Evolutionary conservation across 805 yeast species (phyloP).

Genomic region (Myxozyma nipponensis): DNA sequence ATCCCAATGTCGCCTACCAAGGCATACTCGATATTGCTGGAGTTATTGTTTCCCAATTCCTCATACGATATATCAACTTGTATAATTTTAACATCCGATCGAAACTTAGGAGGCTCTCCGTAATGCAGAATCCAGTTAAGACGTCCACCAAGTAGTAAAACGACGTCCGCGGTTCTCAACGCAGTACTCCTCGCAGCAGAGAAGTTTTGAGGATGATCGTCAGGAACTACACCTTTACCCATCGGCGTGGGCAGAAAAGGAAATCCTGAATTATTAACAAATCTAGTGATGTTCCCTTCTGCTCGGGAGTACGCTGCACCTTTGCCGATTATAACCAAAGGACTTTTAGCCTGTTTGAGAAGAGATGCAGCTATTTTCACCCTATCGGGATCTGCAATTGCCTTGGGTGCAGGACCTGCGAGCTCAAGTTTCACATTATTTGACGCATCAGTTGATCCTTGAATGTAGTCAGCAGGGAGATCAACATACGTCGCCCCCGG

Average conservation of each 20-base stretch:
- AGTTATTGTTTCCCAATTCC: slow-evolving; percentile 48
- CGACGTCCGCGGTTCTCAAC: slow-evolving; percentile 53
- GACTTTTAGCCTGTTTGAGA: slow-evolving; percentile 41
- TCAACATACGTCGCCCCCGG: slow-evolving; percentile 65
- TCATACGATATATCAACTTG: slow-evolving; percentile 56
- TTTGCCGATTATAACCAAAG: slow-evolving; percentile 62
- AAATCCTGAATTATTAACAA: slow-evolving; percentile 44
- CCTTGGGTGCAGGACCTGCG: slow-evolving; percentile 36
- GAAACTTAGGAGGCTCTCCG: slow-evolving; percentile 57
- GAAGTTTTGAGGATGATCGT: slow-evolving; percentile 45
- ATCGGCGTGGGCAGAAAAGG: slow-evolving; percentile 72
- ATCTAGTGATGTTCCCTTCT: slow-evolving; percentile 39
- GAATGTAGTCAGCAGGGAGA: slow-evolving; percentile 59
- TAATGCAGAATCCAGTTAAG: slow-evolving; percentile 71
- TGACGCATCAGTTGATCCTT: slow-evolving; percentile 30
- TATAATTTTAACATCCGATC: slow-evolving; percentile 45
- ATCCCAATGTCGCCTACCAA: slow-evolving; percentile 54
- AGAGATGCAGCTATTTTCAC: slow-evolving; percentile 40
- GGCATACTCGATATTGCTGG: slow-evolving; percentile 41
- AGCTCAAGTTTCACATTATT: slow-evolving; percentile 6
- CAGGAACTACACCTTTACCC: slow-evolving; percentile 71
- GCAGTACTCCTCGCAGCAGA: slow-evolving; percentile 65
- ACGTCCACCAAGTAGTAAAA: slow-evolving; percentile 60
- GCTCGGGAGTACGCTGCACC: slow-evolving; percentile 54
- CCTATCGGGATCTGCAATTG: slow-evolving; percentile 39